Percentiles rank a stretch among this genome's conserved stretches.
phyloP scores from a whole-genome alignment of 768 basidiomycete genomes.

The Daedaleopsis nitida region DNA sequence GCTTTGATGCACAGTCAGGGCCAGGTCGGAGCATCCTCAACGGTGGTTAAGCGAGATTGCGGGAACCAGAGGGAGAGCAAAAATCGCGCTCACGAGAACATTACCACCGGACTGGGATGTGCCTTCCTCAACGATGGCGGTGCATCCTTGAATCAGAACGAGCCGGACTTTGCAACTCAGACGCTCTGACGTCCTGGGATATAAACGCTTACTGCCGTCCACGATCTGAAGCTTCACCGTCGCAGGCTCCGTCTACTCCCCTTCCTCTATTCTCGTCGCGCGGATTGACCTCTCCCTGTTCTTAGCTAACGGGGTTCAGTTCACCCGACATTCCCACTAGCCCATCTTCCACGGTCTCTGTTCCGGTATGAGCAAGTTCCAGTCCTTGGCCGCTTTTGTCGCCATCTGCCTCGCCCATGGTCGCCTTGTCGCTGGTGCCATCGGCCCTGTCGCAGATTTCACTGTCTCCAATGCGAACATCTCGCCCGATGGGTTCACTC shows the following conservation, averaged over 20 bases:
- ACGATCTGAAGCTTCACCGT: background rate
- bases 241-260: background rate
- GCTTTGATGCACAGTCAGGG: background rate
- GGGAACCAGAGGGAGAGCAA: constrained; percentile 17
- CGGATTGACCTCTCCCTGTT: background rate
- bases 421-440: constrained; percentile 17
- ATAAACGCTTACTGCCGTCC: background rate
- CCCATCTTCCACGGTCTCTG: background rate
- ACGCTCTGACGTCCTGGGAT: background rate
- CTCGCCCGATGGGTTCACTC: constrained; percentile 35
- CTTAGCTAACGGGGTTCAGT: background rate
- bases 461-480: constrained; percentile 30
- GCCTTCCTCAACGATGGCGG: background rate
- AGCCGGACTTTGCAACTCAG: background rate
- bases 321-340: background rate
- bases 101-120: no score
- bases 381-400: background rate
- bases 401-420: constrained; percentile 2
- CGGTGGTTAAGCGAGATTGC: constrained; percentile 4
- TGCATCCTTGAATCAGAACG: no score
- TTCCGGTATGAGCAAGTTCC: constrained; percentile 7
- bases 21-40: background rate
- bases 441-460: constrained; percentile 30
- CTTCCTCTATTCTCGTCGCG: no score
- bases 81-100: constrained; percentile 3